Evolutionary conservation across 1,284 basidiomycete species (phyloP).

Genomic region (Marasmius fiardii): DNA sequence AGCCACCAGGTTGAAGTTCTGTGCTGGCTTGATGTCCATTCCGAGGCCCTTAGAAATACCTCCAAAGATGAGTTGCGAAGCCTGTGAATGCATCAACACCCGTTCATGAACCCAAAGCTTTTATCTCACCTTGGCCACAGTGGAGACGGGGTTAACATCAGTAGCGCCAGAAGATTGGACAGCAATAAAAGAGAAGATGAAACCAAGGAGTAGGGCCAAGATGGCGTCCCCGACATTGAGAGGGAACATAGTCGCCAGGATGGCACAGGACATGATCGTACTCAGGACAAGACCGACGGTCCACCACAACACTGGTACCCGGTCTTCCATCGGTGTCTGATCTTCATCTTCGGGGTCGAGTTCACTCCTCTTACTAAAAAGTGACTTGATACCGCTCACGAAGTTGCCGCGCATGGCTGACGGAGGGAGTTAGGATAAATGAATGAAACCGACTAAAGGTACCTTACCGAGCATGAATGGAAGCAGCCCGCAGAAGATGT

Average conservation of each 20-base stretch:
- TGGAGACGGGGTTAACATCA: slow-evolving; percentile 58
- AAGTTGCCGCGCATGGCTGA: slow-evolving; percentile 15
- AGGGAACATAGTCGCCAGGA: slow-evolving; percentile 53
- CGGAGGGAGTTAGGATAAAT: not conserved
- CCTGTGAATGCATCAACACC: slow-evolving; percentile 20
- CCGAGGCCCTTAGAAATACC: slow-evolving; percentile 50
- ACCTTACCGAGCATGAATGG: slow-evolving; percentile 30
- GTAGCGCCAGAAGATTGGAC: slow-evolving; percentile 61
- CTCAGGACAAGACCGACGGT: slow-evolving; percentile 46
- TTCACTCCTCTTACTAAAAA: slow-evolving; percentile 25
- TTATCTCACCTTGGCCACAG: slow-evolving; percentile 45
- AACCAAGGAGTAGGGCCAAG: slow-evolving; percentile 55
- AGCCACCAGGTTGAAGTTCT: slow-evolving; percentile 55
- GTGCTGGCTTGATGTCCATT: slow-evolving; percentile 33
- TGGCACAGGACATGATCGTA: slow-evolving; percentile 50
- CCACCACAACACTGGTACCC: slow-evolving; percentile 59
- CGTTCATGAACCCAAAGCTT: not conserved
- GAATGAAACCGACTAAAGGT: slow-evolving; percentile 1
- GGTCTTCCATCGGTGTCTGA: slow-evolving; percentile 47
- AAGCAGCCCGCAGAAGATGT: slow-evolving; percentile 35
- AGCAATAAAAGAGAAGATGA: slow-evolving; percentile 68
- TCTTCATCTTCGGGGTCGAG: slow-evolving; percentile 41
- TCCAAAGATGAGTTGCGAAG: slow-evolving; percentile 61
- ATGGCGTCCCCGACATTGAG: slow-evolving; percentile 59
- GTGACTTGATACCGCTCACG: slow-evolving; percentile 23